phyloP scores from a whole-genome alignment of 768 basidiomycete genomes.

The Tricholoma furcatifolium region DNA sequence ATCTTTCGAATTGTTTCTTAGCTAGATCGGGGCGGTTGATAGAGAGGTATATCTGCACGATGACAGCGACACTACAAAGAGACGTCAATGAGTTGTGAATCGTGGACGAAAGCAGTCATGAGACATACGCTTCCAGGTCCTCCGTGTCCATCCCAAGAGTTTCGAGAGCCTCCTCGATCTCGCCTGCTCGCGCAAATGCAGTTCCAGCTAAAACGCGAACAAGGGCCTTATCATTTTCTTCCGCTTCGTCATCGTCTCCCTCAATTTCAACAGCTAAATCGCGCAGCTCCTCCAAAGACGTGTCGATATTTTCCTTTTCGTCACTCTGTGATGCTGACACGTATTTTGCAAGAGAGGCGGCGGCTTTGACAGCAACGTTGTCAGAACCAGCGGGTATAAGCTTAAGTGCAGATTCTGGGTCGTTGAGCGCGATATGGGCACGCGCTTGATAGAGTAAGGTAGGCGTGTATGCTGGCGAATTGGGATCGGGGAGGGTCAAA shows the following conservation, averaged over 20 bases:
- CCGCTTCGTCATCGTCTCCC: constrained; percentile 67
- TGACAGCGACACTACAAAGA: constrained; percentile 65
- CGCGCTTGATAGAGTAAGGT: constrained; percentile 78
- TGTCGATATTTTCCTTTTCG: constrained; percentile 54
- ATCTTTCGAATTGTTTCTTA: constrained; percentile 79
- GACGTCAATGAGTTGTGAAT: constrained; percentile 1
- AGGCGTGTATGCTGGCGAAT: constrained; percentile 62
- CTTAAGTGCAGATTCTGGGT: constrained; percentile 53
- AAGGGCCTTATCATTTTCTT: constrained; percentile 66
- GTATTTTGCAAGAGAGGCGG: constrained; percentile 72
- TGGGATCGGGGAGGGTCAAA: constrained; percentile 53
- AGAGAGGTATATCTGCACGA: constrained; percentile 88
- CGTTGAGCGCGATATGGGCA: constrained; percentile 68
- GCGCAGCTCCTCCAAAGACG: constrained; percentile 75
- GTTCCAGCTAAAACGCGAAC: constrained; percentile 85
- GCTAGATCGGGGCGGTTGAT: constrained; percentile 87
- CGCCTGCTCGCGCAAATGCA: constrained; percentile 80
- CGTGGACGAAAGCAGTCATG: background rate
- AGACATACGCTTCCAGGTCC: constrained; percentile 84
- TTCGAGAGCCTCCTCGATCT: constrained; percentile 91
- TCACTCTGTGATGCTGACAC: constrained; percentile 42
- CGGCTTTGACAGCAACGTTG: constrained; percentile 68
- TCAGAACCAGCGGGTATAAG: constrained; percentile 59
- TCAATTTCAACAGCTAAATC: constrained; percentile 88
- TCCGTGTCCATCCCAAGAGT: constrained; percentile 75